phyloP scores from a whole-genome alignment of 1,284 basidiomycete species.

The Trichosporon sp. region DNA sequence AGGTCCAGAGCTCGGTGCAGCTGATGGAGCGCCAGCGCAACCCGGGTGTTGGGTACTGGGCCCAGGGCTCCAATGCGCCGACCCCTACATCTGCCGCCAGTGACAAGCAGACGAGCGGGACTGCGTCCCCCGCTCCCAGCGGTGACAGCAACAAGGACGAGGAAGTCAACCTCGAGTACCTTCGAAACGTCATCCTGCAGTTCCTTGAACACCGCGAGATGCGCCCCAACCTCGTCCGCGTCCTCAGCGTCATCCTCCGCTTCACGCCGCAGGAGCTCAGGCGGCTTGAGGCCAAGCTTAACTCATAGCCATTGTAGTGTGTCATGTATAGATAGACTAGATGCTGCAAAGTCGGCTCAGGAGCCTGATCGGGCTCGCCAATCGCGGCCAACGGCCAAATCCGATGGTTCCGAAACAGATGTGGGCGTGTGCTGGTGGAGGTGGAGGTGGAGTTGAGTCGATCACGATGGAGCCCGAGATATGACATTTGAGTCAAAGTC shows the following conservation, averaged over 20 bases:
- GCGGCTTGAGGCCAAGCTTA: conserved; percentile 65
- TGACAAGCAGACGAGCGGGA: neutral
- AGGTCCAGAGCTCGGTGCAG: conserved; percentile 83
- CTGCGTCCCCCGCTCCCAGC: conserved; percentile 8
- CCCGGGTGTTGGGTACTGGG: conserved; percentile 91
- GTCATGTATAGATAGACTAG: conserved; percentile 31
- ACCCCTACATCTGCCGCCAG: neutral
- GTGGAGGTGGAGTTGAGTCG: neutral
- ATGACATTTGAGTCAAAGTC: neutral
- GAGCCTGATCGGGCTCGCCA: neutral
- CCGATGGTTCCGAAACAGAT: neutral
- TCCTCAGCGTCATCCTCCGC: conserved; percentile 80
- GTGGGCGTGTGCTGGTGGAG: neutral
- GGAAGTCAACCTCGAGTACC: conserved; percentile 90
- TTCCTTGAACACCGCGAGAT: conserved; percentile 87
- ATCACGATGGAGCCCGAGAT: neutral
- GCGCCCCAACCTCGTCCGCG: conserved; percentile 81
- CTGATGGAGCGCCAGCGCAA: conserved; percentile 82
- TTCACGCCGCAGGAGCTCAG: conserved; percentile 92
- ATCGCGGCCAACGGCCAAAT: neutral
- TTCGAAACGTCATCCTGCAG: conserved; percentile 88
- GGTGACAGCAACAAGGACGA: conserved; percentile 60
- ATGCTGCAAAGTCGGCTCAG: conserved; percentile 26
- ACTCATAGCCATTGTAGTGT: conserved; percentile 21
- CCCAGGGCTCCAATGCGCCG: conserved; percentile 25